Base-by-base conservation (phyloP, 192 early-diverging fungal genomes). In the Fimicolochytrium jonesii region DNA sequence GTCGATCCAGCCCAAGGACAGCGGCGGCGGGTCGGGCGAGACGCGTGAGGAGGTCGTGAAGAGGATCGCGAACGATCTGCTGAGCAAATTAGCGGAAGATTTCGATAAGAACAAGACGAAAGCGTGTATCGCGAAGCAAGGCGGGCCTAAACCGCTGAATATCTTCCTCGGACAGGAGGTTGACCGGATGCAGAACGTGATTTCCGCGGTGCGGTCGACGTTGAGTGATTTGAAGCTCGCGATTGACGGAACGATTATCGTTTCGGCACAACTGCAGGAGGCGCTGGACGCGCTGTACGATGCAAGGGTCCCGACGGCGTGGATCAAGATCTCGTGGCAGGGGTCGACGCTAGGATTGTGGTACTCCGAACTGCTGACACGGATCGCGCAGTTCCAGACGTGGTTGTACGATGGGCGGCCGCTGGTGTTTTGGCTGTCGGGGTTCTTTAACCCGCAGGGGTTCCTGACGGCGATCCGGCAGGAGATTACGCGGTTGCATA, bases 391-490 rank as follows among this genome's bases (percentile, higher is more conserved):
- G 68, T 85, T 79, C 69, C 75, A 81, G 18, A 71, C 76, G 11
- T 86, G 84, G 84, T 60, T 86, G 11, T 72, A 74, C 59, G 84
- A 86, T 43, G 84, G 84, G 6, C 68, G 84, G 17, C 84, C 84
- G 33, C 56, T 80, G 42, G 84, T 86, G 17, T 86, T 85, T 68
- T 86, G 84, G 84, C 52, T 86, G 1, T 71, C 71, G 59, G 82
- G 82, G 6, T 83, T 86, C 69, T 86, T 86, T 58, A 86, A 86
- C 55, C 83, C 84, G 20, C 82, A 85, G 67, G 84, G 84, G n/a
- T 86, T 86, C 72, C 64, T 86, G 59, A 86, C 84, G 31, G 84
- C 82, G 17, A 81, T 86, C 30, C 49, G 82, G 37, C 84, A 86
- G 57, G 84, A 86, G 59, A 86, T 86, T 54, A 86, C 84, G 22